Evolutionary conservation across 2,329 filamentous ascomycete species (phyloP), one percentile per base, ranked within the genome.

Genomic region (Fonsecaea nubica): DNA sequence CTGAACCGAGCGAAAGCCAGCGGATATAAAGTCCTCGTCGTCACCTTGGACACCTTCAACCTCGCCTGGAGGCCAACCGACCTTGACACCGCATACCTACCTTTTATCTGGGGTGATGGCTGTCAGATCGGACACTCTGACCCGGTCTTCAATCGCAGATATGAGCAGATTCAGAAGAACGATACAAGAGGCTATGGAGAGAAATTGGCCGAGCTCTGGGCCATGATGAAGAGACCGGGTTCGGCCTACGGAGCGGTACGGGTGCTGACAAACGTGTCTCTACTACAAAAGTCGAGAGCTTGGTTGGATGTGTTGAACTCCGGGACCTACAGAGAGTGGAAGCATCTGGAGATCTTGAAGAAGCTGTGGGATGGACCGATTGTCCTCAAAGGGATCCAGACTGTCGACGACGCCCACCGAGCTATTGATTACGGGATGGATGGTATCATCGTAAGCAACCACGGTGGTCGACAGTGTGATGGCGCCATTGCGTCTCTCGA

Each of bases 1-100:
- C 80, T 92, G 2, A 71, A 76, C 0, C 81, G 89, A 0, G 90
- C 89, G 0, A 86, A 86, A 73, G 79, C 76, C 0, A 82, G 80
- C 10, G 89, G 89, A 1, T 92, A 84, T 77, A 83, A 81, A 48
- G 88, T 87, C 0, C 80, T 92, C 0, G 85, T 92, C 4, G 87
- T 92, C 0, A 92, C 90, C 0, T 80, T 92, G 0, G 90, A 92
- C 76, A 92, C 89, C 0, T 90, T 87, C 74, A 83, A 83, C 12
- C 80, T 92, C 13, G 85, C 84, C 0, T 92, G 89, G 89, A 80
- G 90, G 36, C 89, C 89, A 0, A 81, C 80, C 0, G 89, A 92
- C 72, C 81, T 92, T 0, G 87, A 90, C 66, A 80, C 81, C 3
- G 83, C 81, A 2, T 90, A 86, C 72, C 72, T 76, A 5, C 76